Evolutionary conservation across 441 rosid genomes (phyloP).

Genomic region (Theobroma grandiflorum): DNA sequence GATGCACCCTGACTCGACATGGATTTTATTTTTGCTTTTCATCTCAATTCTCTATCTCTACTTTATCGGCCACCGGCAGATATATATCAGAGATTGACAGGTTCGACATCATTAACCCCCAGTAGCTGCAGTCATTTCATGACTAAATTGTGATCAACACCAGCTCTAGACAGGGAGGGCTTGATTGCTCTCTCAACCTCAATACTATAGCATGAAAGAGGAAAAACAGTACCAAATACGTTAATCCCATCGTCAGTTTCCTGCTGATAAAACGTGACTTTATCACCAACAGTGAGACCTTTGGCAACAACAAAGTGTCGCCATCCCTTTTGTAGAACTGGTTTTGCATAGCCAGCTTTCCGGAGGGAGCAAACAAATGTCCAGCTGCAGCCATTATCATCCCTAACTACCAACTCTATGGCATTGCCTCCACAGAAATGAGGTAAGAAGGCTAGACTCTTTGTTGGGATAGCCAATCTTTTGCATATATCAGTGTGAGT

Average conservation of each 20-base stretch:
- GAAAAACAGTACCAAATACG: not conserved
- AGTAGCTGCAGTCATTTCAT: no score
- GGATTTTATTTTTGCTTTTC: no score
- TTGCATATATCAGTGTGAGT: not conserved
- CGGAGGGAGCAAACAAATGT: not conserved
- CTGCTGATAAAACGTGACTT: not conserved
- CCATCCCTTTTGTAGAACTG: not conserved
- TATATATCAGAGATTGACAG: no score
- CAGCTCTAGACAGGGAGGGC: not conserved
- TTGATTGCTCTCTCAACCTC: not conserved
- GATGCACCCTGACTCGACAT: no score
- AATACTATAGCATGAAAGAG: not conserved
- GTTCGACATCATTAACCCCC: no score
- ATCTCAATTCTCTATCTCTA: no score
- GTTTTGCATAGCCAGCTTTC: not conserved
- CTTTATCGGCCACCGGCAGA: no score
- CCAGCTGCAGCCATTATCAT: not conserved
- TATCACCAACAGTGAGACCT: not conserved
- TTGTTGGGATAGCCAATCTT: not conserved
- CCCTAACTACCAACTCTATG: not conserved
- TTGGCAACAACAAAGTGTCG: not conserved
- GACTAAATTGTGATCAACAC: not conserved
- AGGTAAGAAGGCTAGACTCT: not conserved
- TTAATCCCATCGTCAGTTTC: not conserved
- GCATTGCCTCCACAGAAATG: not conserved